Evolutionary conservation across 371 early-diverging fungal genomes (phyloP).

Genomic region (Mucor mucedo): DNA sequence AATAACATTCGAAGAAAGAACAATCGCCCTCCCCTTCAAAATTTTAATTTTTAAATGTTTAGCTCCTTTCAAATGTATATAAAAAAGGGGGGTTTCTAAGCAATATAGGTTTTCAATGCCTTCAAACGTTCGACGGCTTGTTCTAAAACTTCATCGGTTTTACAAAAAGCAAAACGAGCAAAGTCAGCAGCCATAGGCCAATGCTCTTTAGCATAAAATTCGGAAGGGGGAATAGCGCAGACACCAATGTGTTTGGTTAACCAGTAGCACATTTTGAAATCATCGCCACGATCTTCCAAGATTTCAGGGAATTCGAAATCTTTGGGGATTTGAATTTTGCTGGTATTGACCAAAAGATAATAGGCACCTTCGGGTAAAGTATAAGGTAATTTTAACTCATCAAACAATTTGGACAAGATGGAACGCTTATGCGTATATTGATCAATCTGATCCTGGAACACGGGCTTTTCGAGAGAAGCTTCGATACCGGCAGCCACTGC

Average conservation of each 20-base stretch:
- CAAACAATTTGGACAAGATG: constrained; percentile 74
- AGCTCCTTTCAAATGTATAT: neutral
- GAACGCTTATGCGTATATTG: constrained; percentile 78
- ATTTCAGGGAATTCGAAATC: constrained; percentile 69
- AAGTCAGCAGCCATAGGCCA: constrained; percentile 74
- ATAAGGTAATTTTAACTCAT: constrained; percentile 74
- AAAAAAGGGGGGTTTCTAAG: neutral
- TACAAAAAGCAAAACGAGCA: constrained; percentile 94
- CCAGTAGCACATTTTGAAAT: constrained; percentile 88
- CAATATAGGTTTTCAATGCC: constrained; percentile 66
- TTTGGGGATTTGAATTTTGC: constrained; percentile 68
- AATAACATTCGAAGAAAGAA: no score
- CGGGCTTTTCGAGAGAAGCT: constrained; percentile 62
- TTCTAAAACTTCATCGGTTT: constrained; percentile 84
- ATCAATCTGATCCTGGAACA: constrained; percentile 72
- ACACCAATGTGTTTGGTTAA: constrained; percentile 91
- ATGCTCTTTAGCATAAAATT: constrained; percentile 84
- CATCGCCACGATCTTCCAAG: constrained; percentile 67
- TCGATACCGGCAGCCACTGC: constrained; percentile 84
- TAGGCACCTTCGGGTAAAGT: constrained; percentile 93
- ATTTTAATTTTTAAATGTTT: no score
- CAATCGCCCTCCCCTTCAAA: no score
- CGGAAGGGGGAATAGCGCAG: constrained; percentile 90
- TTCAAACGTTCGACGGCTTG: constrained; percentile 76
- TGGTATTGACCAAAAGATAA: constrained; percentile 88